Evolutionary conservation across 148 eudicot genomes (phyloP).

Genomic region (Beta vulgaris): DNA sequence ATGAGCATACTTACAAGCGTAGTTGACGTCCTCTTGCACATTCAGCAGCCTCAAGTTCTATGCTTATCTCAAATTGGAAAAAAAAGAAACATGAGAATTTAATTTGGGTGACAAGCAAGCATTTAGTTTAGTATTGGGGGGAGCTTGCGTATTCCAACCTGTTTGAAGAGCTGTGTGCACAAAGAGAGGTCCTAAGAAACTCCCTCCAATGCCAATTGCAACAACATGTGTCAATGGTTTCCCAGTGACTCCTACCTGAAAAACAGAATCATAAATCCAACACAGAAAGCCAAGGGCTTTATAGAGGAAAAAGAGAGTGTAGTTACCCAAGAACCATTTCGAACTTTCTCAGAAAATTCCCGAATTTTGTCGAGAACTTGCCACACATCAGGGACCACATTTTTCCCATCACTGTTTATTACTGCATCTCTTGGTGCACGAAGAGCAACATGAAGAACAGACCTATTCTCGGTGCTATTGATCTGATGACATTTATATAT

Average conservation of each 20-base stretch:
- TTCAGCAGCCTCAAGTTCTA: slow-evolving; percentile 76
- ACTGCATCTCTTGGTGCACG: slow-evolving; percentile 90
- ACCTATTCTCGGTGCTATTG: slow-evolving; percentile 90
- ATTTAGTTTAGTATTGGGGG: neutral
- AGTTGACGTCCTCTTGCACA: slow-evolving; percentile 86
- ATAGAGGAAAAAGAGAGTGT: neutral
- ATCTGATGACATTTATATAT: slow-evolving; percentile 47
- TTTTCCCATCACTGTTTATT: slow-evolving; percentile 72
- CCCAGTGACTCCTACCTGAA: slow-evolving; percentile 92
- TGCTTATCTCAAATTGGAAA: slow-evolving; percentile 14
- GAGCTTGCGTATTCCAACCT: slow-evolving; percentile 41
- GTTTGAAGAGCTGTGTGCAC: slow-evolving; percentile 99
- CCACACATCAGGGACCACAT: slow-evolving; percentile 98
- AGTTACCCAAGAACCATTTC: slow-evolving; percentile 93
- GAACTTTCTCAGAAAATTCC: slow-evolving; percentile 87
- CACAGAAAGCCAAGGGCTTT: neutral
- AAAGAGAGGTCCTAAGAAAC: slow-evolving; percentile 95
- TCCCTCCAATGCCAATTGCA: slow-evolving; percentile 94
- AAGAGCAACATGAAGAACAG: slow-evolving; percentile 94
- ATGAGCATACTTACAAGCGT: slow-evolving; percentile 69
- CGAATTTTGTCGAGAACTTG: slow-evolving; percentile 81
- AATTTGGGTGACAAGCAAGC: slow-evolving; percentile 3
- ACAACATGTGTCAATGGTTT: slow-evolving; percentile 72
- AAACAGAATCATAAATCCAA: slow-evolving; percentile 7
- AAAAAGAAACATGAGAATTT: neutral